phyloP scores from a whole-genome alignment of 345 rosid species.

The Citrus cavaleriei region DNA sequence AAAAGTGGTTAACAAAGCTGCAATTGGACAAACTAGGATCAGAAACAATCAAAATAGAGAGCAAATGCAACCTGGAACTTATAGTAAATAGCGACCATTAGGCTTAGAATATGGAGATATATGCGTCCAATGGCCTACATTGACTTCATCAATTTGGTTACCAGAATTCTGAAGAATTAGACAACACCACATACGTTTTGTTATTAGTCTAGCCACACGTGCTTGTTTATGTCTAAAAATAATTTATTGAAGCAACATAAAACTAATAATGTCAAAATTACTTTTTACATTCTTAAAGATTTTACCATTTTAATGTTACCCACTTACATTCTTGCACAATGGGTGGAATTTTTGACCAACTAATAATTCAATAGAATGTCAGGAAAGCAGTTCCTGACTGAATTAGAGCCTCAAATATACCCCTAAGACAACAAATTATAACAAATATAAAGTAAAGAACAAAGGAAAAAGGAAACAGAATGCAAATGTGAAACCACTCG shows the following conservation, averaged over 20 bases:
- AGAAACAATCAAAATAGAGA: background rate
- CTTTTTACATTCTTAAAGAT: too few relatives aligned
- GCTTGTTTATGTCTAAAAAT: background rate
- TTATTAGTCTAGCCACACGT: too few relatives aligned
- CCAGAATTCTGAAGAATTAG: background rate
- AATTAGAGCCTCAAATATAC: background rate
- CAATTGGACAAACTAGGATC: background rate
- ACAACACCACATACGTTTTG: background rate
- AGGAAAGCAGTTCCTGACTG: background rate
- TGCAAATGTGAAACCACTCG: background rate
- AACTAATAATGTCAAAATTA: background rate
- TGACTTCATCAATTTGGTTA: background rate
- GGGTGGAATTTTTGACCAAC: background rate
- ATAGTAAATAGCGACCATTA: background rate
- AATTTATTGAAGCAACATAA: background rate
- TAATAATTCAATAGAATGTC: background rate
- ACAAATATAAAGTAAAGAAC: background rate
- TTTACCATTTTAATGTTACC: background rate
- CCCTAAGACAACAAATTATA: background rate
- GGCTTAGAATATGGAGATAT: too few relatives aligned
- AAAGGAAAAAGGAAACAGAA: background rate
- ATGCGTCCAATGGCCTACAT: background rate
- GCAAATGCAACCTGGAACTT: background rate
- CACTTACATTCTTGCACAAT: background rate
- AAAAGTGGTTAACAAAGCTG: background rate